Evolutionary conservation across 345 rosid species (phyloP), one percentile per base, ranked within the genome.

Genomic region (Brassica carinata): DNA sequence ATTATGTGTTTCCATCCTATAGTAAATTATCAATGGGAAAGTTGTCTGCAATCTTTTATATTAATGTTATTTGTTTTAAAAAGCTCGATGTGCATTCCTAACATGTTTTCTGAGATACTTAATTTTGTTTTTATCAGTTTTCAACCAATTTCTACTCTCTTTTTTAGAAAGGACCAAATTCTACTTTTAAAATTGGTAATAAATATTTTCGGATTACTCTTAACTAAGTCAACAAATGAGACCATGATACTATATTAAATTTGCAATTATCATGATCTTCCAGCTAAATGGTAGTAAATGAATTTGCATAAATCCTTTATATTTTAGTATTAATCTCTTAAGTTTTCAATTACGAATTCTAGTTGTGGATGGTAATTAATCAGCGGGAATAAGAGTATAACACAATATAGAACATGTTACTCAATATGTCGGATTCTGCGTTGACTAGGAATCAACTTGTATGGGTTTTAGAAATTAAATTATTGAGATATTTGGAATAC

Each of bases 381-480:
- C 2, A 40, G 53, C 18, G 5, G 13, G 17, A 48, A n/a, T 53
- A n/a, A 5, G 8, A n/a, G 9, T 40, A 65, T 38, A 55, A 8
- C 26, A 63, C 14, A 34, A 30, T 13, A 40, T 13, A 40, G 0
- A 58, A 72, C 77, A 79, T 79, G 77, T 67, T 67, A 27, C 73
- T 79, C 82, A 58, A 69, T 69, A 68, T 80, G 79, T 80, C 76
- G 72, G 75, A 75, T 75, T 64, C 76, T 74, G 51, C 61, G 70
- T 75, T 53, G 79, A 80, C 76, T 36, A 55, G 72, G 67, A 64
- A 63, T 63, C 76, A 75, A 75, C 51, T 75, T 80, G 67, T 45
- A 61, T 45, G 71, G 15, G 10, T 19, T 69, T n/a, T 10, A 62
- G 2, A 69, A 63, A 33, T 74, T 48, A 69, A 61, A 31, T 62